Evolutionary conservation across 2,329 filamentous ascomycete species (phyloP), one percentile per base, ranked within the genome.

Genomic region (Lecanoromycetidae sp.): DNA sequence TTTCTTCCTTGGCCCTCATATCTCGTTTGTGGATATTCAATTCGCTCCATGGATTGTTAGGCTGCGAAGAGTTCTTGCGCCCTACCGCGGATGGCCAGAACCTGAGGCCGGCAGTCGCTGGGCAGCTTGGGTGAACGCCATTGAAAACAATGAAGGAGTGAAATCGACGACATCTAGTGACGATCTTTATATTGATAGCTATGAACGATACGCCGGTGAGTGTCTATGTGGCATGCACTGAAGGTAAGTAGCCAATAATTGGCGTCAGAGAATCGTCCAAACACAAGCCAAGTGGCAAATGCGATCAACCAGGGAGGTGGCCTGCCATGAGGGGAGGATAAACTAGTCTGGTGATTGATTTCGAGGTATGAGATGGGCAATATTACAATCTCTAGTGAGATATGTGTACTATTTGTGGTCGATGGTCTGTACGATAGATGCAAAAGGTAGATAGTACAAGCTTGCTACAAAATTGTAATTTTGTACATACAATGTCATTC

Each of bases 31-130:
- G 0, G 83, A 88, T 54, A 71, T 87, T 13, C 80, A 87, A 57
- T 72, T 87, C 37, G 83, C 83, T 1, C 84, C 84, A 0, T 88
- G 85, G 72, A 73, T 85, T 12, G 59, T 87, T 15, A 73, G 84
- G 1, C 66, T 88, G 50, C 70, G 74, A n/a, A 74, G 76, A 2
- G 75, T 87, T 15, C 65, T 85, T 27, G 71, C 75, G 41, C 75
- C 77, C 13, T 79, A 82, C 53, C 69, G 79, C 17, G 75, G 74
- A 19, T 87, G 82, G 79, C 73, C 76, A 1, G 75, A 78, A 20
- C 74, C 79, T 0, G 72, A 79, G 52, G 69, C 72, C 2, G 78
- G 76, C 1, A 77, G 71, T 51, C 70, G 84, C 5, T 86, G 80
- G 80, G 74, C 72, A 23, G 69, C 65, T 37, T 88, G 84, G 84